Conservation (phyloP, 176 grass and related monocot species). For the Zizania latifolia region DNA sequence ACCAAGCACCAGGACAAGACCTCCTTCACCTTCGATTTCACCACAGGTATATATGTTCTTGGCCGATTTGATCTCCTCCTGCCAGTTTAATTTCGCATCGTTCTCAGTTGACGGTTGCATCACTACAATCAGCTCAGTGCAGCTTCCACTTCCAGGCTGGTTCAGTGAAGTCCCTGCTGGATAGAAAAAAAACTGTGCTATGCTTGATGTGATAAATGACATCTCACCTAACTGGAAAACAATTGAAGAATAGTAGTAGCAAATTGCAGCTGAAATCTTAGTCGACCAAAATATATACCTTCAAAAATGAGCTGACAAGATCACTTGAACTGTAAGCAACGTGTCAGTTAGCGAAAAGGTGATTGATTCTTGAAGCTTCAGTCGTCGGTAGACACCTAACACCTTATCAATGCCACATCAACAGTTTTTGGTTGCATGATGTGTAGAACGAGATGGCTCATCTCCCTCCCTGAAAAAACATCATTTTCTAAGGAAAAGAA, state of each 20-base stretch:
- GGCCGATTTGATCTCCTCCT: background rate
- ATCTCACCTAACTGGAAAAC: background rate
- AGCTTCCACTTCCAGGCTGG: no score
- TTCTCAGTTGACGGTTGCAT: background rate
- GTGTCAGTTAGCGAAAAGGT: conserved; percentile 17
- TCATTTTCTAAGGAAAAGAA: background rate
- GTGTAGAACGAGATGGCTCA: background rate
- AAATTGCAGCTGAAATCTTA: background rate
- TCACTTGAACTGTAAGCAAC: background rate
- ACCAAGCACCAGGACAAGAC: conserved; percentile 60
- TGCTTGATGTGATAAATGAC: background rate
- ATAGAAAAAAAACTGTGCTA: background rate
- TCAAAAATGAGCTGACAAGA: background rate
- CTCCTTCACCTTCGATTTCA: conserved; percentile 81
- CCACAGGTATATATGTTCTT: conserved; percentile 38
- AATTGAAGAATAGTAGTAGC: background rate
- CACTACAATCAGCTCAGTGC: no score
- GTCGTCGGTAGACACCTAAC: background rate
- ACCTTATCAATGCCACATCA: conserved; percentile 33
- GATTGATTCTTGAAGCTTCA: conserved; percentile 28
- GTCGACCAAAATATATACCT: background rate
- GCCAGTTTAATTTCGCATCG: background rate
- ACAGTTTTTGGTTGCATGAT: conserved; percentile 18
- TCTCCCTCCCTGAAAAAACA: no score
- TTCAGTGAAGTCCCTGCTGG: background rate